Conservation (phyloP, 1,284 basidiomycete species). For the Marasmius tenuissimus region DNA sequence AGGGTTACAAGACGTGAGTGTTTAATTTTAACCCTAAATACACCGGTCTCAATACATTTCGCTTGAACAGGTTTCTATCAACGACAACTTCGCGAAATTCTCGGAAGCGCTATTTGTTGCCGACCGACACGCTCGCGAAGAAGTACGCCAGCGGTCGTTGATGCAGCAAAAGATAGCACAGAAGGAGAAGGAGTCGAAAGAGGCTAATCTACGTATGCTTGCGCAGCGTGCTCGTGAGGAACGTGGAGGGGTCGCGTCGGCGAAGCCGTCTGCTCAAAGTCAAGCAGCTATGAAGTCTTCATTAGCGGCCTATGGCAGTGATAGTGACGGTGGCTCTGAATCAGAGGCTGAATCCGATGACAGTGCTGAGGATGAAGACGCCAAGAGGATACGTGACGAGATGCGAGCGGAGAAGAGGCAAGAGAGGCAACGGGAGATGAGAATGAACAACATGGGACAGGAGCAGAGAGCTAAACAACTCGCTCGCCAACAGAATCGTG, state of each 20-base stretch:
- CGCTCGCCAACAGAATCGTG: constrained; percentile 94
- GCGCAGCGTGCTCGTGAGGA: constrained; percentile 96
- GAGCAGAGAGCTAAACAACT: constrained; percentile 96
- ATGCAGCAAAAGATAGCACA: constrained; percentile 99
- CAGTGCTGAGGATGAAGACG: constrained; percentile 81
- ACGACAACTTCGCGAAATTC: constrained; percentile 99
- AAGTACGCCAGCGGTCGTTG: constrained; percentile 92
- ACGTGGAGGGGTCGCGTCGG: constrained; percentile 72
- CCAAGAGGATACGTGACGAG: constrained; percentile 82
- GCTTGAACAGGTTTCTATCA: constrained; percentile 81
- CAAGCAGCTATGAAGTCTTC: constrained; percentile 72
- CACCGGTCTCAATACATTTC: constrained; percentile 8
- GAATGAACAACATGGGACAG: constrained; percentile 99
- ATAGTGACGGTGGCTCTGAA: constrained; percentile 54
- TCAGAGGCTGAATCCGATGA: constrained; percentile 46
- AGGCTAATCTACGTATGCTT: constrained; percentile 91
- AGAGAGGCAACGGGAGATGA: constrained; percentile 95
- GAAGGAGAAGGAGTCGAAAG: constrained; percentile 97
- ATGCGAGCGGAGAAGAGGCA: constrained; percentile 91
- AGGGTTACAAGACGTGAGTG: constrained; percentile 93
- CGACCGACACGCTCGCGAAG: constrained; percentile 97
- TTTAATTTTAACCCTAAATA: background rate
- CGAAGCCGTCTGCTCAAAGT: constrained; percentile 58
- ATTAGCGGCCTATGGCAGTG: constrained; percentile 85
- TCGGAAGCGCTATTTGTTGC: constrained; percentile 95